phyloP scores from a whole-genome alignment of 306 rosid genomes.

The Cotoneaster glaucophyllus region DNA sequence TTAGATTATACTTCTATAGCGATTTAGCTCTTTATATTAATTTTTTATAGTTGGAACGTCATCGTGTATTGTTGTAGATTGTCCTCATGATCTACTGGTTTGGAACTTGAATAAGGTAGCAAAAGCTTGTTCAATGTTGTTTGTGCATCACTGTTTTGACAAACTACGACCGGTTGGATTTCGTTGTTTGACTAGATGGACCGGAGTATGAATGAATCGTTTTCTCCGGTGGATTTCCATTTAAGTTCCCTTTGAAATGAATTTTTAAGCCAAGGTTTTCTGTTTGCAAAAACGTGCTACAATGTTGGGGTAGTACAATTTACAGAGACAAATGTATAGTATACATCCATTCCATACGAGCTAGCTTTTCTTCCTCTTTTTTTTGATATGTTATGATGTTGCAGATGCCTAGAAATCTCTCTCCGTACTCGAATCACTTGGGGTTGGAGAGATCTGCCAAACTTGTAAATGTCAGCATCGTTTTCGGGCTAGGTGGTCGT shows the following conservation, averaged over 20 bases:
- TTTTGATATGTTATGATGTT: too few relatives aligned
- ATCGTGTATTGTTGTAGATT: background rate
- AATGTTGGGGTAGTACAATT: background rate
- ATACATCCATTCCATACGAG: background rate
- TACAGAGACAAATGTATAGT: background rate
- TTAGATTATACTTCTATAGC: background rate
- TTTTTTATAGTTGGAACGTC: background rate
- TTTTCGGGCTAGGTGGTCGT: slow-evolving; percentile 37
- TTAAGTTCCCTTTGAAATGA: too few relatives aligned
- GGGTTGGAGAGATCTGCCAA: too few relatives aligned
- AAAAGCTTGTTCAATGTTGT: background rate
- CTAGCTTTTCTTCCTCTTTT: background rate
- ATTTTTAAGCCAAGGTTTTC: background rate
- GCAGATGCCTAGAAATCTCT: too few relatives aligned
- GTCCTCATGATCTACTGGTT: background rate
- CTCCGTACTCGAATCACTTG: too few relatives aligned
- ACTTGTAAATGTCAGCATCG: background rate
- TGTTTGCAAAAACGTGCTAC: background rate
- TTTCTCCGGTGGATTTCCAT: background rate
- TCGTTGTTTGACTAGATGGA: background rate
- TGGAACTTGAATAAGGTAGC: background rate
- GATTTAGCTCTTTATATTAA: background rate
- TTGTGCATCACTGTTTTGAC: too few relatives aligned
- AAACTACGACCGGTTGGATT: background rate
- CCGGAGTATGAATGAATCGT: background rate